A percentile compares a stretch with the other conserved stretches of the same genome.
phyloP scores from a whole-genome alignment of 768 basidiomycete species.

The Suillus ampliporus region DNA sequence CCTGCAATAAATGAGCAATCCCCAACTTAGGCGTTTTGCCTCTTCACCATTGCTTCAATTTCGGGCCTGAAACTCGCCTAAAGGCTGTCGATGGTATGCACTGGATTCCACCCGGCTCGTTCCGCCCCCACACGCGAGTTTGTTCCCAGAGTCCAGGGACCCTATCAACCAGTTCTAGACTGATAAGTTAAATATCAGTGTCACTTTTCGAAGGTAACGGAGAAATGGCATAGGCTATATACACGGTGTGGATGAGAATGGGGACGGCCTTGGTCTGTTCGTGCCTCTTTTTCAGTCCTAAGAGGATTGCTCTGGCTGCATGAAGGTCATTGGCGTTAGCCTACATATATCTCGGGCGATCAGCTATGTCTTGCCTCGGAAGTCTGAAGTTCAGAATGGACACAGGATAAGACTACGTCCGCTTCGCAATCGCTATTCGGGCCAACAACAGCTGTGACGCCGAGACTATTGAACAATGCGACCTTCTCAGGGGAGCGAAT shows the following conservation, averaged over 20 bases:
- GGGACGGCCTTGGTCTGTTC: constrained; percentile 48
- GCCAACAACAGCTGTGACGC: constrained; percentile 38
- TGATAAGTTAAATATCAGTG: constrained; percentile 21
- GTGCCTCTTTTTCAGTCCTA: constrained; percentile 54
- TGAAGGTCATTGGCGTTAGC: constrained; percentile 50
- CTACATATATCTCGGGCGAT: constrained; percentile 20
- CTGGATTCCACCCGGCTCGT: constrained; percentile 37
- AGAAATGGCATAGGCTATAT: constrained; percentile 24
- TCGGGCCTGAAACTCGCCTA: not conserved
- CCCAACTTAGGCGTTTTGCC: not conserved
- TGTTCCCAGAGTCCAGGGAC: constrained; percentile 23
- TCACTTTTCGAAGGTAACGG: not conserved
- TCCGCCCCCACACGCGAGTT: constrained; percentile 31
- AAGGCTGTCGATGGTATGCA: constrained; percentile 35
- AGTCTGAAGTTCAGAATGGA: constrained; percentile 17
- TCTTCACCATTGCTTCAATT: not conserved
- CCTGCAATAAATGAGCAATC: too few species aligned
- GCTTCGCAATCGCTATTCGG: constrained; percentile 50
- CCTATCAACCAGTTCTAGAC: constrained; percentile 51
- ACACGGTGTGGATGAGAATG: constrained; percentile 66
- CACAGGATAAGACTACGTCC: constrained; percentile 47
- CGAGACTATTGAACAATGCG: constrained; percentile 7
- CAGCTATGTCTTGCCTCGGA: not conserved
- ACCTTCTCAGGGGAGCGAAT: constrained; percentile 50
- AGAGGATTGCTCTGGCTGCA: constrained; percentile 49